Percentiles rank a stretch among this genome's conserved stretches.
Conservation (phyloP, 306 rosid species). For the Dryas drummondii region DNA sequence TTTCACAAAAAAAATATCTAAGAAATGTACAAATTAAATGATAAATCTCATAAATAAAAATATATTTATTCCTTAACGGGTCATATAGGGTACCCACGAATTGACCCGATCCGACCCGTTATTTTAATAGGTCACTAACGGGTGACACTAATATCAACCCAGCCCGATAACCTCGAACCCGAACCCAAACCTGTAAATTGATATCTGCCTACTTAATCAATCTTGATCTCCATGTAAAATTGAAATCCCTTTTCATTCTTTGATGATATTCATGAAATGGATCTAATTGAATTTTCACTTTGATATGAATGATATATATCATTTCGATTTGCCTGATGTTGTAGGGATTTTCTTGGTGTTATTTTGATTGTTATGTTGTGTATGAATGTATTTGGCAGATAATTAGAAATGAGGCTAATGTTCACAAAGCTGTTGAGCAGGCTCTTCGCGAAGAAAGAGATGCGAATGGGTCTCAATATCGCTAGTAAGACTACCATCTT, state of each 20-base stretch:
- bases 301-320: not conserved
- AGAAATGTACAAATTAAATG: too few species aligned
- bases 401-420: conserved; percentile 69
- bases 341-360: too few species aligned
- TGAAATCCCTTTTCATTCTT: not conserved
- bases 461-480: conserved; percentile 98
- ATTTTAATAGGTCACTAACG: too few species aligned
- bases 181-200: too few species aligned
- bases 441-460: conserved; percentile 88
- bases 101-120: too few species aligned
- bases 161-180: too few species aligned
- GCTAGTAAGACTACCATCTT: conserved; percentile 96
- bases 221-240: not conserved
- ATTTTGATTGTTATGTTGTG: not conserved
- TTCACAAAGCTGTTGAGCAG: conserved; percentile 93
- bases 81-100: too few species aligned
- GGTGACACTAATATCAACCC: too few species aligned
- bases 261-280: not conserved
- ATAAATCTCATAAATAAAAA: too few species aligned
- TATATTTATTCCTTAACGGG: too few species aligned
- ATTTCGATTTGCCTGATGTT: not conserved
- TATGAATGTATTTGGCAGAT: not conserved
- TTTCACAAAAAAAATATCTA: too few species aligned
- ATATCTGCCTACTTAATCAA: not conserved
- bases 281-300: conserved; percentile 16